A percentile compares a stretch with the other conserved stretches of the same genome.
These are phyloP conservation scores for Stachybotrys elegans DNA, from an alignment of 2,329 filamentous ascomycete genomes.

Conservation along the genomic window DNA sequence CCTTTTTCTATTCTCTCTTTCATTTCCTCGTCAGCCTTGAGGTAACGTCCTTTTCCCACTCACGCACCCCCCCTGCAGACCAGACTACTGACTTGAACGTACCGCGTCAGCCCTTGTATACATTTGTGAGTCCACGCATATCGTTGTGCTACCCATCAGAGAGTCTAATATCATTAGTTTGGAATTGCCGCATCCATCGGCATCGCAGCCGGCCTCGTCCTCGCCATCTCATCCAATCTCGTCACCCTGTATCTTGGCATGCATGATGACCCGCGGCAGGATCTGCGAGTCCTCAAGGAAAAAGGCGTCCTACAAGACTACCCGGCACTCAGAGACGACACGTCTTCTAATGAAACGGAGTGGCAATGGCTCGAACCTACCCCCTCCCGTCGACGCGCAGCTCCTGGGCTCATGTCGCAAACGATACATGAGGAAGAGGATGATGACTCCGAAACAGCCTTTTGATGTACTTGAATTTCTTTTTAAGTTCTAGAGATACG, in stretches of 20 bases:
- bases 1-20: conserved; percentile 15
- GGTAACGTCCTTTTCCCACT: conserved; percentile 19
- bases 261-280: conserved; percentile 19
- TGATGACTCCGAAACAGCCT: conserved; percentile 44
- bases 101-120: conserved; percentile 33
- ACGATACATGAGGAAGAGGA: conserved; percentile 72
- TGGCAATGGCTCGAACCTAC: conserved; percentile 32
- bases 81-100: too few relatives aligned
- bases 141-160: conserved; percentile 14
- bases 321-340: conserved; percentile 12
- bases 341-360: conserved; percentile 29
- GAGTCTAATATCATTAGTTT: conserved; percentile 32
- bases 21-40: conserved; percentile 27
- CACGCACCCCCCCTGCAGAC: too few relatives aligned
- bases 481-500: background rate
- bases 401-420: conserved; percentile 52
- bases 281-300: conserved; percentile 1
- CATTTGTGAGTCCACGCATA: conserved; percentile 29
- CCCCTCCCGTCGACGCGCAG: conserved; percentile 32
- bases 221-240: conserved; percentile 52
- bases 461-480: conserved; percentile 10
- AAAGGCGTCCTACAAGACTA: conserved; percentile 7
- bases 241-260: conserved; percentile 48
- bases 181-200: conserved; percentile 65
- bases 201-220: conserved; percentile 52